Conservation (phyloP, 2,329 filamentous ascomycete genomes). For the Phialophora chinensis region DNA sequence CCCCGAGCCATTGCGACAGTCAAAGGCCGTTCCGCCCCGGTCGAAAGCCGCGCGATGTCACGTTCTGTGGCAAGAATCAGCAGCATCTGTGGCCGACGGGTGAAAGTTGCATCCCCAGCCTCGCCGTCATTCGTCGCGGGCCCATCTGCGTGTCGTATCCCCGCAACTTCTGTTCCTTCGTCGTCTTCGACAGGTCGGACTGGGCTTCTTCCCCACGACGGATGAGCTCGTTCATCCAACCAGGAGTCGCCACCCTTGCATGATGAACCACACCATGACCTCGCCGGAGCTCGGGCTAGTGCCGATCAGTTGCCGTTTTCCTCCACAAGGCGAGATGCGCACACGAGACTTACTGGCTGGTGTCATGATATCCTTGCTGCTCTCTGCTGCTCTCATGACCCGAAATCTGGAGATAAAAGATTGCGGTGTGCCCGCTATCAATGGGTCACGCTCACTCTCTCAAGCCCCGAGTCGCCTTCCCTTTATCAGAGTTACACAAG, state of each 20-base stretch:
- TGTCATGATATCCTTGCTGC: not conserved
- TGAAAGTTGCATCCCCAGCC: not conserved
- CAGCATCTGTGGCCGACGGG: not conserved
- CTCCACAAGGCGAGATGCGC: not conserved
- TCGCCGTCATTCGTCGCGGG: slow-evolving; percentile 25
- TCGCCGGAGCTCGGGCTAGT: slow-evolving; percentile 1
- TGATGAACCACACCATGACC: slow-evolving; percentile 9
- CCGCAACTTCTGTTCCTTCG: slow-evolving; percentile 4
- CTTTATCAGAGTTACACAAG: slow-evolving; percentile 1
- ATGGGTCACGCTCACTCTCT: not conserved
- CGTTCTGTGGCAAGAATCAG: slow-evolving; percentile 18
- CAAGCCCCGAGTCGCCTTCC: not conserved
- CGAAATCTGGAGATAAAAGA: slow-evolving; percentile 20
- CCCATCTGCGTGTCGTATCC: slow-evolving; percentile 14
- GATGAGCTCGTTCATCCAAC: slow-evolving; percentile 1
- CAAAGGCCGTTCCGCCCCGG: slow-evolving; percentile 8
- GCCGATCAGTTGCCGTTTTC: slow-evolving; percentile 23
- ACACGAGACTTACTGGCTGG: not conserved
- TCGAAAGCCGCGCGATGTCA: slow-evolving; percentile 27
- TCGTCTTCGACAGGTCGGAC: not conserved
- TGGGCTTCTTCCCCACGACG: not conserved
- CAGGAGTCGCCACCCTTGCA: not conserved
- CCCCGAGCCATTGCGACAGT: not conserved
- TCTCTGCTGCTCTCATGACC: slow-evolving; percentile 22
- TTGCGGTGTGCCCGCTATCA: slow-evolving; percentile 2